phyloP scores from a whole-genome alignment of 2,329 filamentous ascomycete species.

The Dothidotthia symphoricarpi region DNA sequence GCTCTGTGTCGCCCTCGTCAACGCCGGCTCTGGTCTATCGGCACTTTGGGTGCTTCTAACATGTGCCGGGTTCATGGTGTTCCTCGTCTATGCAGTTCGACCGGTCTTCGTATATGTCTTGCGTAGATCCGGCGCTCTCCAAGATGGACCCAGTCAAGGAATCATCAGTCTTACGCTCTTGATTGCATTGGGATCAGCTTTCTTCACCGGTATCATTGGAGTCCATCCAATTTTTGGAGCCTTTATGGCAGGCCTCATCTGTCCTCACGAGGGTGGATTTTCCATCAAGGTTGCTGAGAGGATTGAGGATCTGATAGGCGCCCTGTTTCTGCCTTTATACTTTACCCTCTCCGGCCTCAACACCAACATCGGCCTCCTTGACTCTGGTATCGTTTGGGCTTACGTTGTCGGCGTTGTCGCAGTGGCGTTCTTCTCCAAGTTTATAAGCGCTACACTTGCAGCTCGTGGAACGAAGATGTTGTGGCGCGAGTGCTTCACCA shows the following conservation, averaged over 20 bases:
- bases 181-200: slow-evolving; percentile 73
- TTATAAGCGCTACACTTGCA: slow-evolving; percentile 76
- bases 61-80: slow-evolving; percentile 70
- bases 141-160: slow-evolving; percentile 83
- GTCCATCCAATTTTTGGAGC: slow-evolving; percentile 93
- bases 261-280: slow-evolving; percentile 85
- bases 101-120: slow-evolving; percentile 75
- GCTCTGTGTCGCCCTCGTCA: slow-evolving; percentile 89
- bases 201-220: slow-evolving; percentile 88
- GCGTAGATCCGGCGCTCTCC: slow-evolving; percentile 69
- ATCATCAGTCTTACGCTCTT: slow-evolving; percentile 81
- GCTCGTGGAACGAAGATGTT: slow-evolving; percentile 73
- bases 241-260: slow-evolving; percentile 85
- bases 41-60: slow-evolving; percentile 82
- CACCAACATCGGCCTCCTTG: slow-evolving; percentile 80
- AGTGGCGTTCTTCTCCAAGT: slow-evolving; percentile 81
- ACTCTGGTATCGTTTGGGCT: slow-evolving; percentile 80
- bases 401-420: slow-evolving; percentile 82
- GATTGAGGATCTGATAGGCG: slow-evolving; percentile 84
- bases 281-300: slow-evolving; percentile 91
- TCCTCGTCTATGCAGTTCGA: slow-evolving; percentile 70
- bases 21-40: slow-evolving; percentile 76
- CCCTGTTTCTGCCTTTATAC: slow-evolving; percentile 84
- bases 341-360: slow-evolving; percentile 89
- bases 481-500: slow-evolving; percentile 86